A percentile compares a stretch with the other conserved stretches of the same genome.
Conservation (phyloP, 805 yeast genomes). For the Wickerhamomyces canadensis region DNA sequence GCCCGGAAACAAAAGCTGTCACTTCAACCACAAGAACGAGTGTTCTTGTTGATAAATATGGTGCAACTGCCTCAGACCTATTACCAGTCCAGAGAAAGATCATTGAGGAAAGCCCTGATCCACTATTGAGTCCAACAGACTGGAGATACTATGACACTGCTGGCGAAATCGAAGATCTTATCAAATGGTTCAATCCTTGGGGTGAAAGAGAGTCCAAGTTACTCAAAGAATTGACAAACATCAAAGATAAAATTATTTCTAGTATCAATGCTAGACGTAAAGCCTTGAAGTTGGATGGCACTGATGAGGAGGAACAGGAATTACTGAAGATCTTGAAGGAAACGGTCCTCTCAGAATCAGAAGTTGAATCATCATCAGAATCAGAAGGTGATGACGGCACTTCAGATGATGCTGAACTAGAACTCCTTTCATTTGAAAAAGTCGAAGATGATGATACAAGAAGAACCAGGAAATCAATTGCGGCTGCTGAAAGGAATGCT, state of each 20-base stretch:
- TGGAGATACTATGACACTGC: conserved; percentile 72
- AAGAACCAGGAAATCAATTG: conserved; percentile 23
- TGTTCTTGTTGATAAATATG: conserved; percentile 31
- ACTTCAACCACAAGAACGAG: conserved; percentile 46
- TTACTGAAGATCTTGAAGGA: conserved; percentile 35
- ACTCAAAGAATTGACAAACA: conserved; percentile 50
- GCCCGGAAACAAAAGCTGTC: conserved; percentile 42
- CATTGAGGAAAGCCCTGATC: conserved; percentile 45
- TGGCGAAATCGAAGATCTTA: conserved; percentile 49
- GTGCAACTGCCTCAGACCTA: conserved; percentile 24
- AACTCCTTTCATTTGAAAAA: conserved; percentile 5
- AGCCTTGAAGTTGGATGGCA: conserved; percentile 40
- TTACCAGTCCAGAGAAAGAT: conserved; percentile 47
- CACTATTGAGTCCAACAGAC: conserved; percentile 26
- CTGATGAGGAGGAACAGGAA: conserved; percentile 37
- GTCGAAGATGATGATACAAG: conserved; percentile 10
- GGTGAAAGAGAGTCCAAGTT: conserved; percentile 69
- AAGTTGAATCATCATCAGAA: conserved; percentile 21
- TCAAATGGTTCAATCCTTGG: conserved; percentile 67
- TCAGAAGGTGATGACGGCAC: conserved; percentile 12
- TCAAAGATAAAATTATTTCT: conserved; percentile 45
- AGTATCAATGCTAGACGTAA: conserved; percentile 57
- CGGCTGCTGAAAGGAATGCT: conserved; percentile 17
- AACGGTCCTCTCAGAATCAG: conserved; percentile 30
- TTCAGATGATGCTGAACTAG: conserved; percentile 7